Percentiles rank a stretch among this genome's conserved stretches.
Conservation (phyloP, 495 filamentous ascomycete species). For the Annulohypoxylon bovei region DNA sequence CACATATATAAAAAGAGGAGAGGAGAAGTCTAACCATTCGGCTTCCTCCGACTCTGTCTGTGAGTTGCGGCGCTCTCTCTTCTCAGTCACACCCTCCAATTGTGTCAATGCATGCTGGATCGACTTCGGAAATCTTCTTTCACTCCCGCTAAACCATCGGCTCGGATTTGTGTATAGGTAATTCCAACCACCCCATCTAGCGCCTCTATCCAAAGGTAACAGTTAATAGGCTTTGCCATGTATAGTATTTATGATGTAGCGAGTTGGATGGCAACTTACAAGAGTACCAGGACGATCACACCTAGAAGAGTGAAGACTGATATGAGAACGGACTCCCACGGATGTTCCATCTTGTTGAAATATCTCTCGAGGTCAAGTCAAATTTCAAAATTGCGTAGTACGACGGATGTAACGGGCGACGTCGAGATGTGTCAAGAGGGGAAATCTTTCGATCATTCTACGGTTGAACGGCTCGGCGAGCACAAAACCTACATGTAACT, state of each 20-base stretch:
- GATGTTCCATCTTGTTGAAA: slow-evolving; percentile 12
- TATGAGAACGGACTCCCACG: slow-evolving; percentile 18
- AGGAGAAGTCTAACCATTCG: slow-evolving; percentile 21
- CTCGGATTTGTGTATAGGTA: not conserved
- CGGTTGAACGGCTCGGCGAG: slow-evolving; percentile 21
- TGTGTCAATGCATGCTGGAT: slow-evolving; percentile 31
- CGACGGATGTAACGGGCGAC: slow-evolving; percentile 2
- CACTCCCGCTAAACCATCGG: not conserved
- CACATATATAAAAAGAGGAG: not conserved
- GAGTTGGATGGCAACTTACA: slow-evolving; percentile 15
- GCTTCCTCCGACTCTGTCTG: slow-evolving; percentile 24
- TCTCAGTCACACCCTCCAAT: slow-evolving; percentile 31
- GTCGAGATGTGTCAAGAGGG: slow-evolving; percentile 29
- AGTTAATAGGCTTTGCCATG: not conserved
- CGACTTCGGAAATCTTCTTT: slow-evolving; percentile 13
- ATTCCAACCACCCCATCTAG: slow-evolving; percentile 5
- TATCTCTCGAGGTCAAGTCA: not conserved
- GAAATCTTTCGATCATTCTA: slow-evolving; percentile 15
- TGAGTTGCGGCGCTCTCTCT: slow-evolving; percentile 10
- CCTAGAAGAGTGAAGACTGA: slow-evolving; percentile 1
- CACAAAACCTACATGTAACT: slow-evolving; percentile 20
- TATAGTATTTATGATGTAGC: not conserved
- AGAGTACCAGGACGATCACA: not conserved
- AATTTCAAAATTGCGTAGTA: not conserved
- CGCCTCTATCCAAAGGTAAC: not conserved